A percentile compares a stretch with the other conserved stretches of the same genome.
Evolutionary conservation across 176 grass and related monocot species (phyloP).

Genomic region (Miscanthus lutarioriparius): DNA sequence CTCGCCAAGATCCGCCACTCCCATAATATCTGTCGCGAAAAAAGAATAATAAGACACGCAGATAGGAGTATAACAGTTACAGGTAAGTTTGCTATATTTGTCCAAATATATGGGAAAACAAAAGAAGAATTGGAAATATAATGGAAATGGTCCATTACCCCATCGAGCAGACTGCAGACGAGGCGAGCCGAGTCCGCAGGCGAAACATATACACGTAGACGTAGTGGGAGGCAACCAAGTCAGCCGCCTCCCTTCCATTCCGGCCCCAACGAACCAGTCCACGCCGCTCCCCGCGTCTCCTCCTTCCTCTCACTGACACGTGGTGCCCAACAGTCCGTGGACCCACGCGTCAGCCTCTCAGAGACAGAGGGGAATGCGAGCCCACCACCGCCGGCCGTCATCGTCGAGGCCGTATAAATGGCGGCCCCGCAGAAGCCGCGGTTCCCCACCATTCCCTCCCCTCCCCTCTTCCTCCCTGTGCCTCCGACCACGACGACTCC

Average conservation of each 20-base stretch:
- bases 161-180: not conserved
- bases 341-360: not conserved
- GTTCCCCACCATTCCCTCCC: constrained; percentile 41
- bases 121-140: not conserved
- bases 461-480: not conserved
- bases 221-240: constrained; percentile 61
- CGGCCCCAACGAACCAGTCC: constrained; percentile 24
- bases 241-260: constrained; percentile 15
- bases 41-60: no score
- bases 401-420: not conserved
- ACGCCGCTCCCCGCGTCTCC: not conserved
- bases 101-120: no score
- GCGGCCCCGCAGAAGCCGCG: not conserved
- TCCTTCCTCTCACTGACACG: not conserved
- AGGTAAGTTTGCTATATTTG: no score
- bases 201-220: not conserved
- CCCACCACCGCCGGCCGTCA: not conserved
- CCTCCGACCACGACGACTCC: not conserved
- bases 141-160: not conserved
- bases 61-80: no score
- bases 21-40: no score
- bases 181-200: constrained; percentile 22
- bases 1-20: no score
- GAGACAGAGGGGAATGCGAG: fast-evolving
- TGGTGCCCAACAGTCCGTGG: fast-evolving